Evolutionary conservation across 495 filamentous ascomycete genomes (phyloP), one percentile per base, ranked within the genome.

Genomic region (Penicillium subrubescens): DNA sequence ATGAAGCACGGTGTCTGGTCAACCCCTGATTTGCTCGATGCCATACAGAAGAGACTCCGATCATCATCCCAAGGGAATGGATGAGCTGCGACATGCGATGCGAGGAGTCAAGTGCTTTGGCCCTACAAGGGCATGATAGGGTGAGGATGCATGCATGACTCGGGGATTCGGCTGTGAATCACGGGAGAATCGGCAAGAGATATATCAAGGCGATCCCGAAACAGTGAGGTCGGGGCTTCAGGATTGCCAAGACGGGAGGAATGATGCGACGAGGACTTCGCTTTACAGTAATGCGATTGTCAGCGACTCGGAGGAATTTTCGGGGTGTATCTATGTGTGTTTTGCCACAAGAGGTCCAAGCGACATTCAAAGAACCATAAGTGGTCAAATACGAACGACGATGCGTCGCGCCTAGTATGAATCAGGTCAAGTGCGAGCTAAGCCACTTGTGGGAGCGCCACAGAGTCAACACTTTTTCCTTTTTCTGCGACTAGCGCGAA

Each of bases 291-390:
- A 19, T 23, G 43, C 43, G 43, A 48, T 1, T 19, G 41, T 12
- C 41, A 44, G 12, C 35, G 35, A 12, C 35, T 41, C 37, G 43
- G 19, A 48, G n/a, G 21, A 10, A 10, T 48, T 48, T 29, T 31
- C 0, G 43, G 10, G 12, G 37, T 11, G 37, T 41, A 5, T 52
- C 25, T 21, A 10, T 27, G 2, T 27, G 46, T 25, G 1, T 52
- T 31, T 52, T n/a, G 48, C 48, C 48, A 52, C 48, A 52, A 12
- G 48, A 52, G 48, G 48, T 31, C 48, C 23, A 52, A 29, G 48
- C 48, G 29, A 17, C 48, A 31, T 15, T 2, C 0, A 12, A 23
- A 27, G 25, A 52, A 52, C 25, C 14, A 8, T 25, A 12, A 31
- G 48, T 52, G 48, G 48, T 31, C 48, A 7, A 7, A 10, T n/a